These are phyloP conservation scores for Angomonas deanei DNA, from an alignment of 208 protist genomes.

Conservation along the genomic window DNA sequence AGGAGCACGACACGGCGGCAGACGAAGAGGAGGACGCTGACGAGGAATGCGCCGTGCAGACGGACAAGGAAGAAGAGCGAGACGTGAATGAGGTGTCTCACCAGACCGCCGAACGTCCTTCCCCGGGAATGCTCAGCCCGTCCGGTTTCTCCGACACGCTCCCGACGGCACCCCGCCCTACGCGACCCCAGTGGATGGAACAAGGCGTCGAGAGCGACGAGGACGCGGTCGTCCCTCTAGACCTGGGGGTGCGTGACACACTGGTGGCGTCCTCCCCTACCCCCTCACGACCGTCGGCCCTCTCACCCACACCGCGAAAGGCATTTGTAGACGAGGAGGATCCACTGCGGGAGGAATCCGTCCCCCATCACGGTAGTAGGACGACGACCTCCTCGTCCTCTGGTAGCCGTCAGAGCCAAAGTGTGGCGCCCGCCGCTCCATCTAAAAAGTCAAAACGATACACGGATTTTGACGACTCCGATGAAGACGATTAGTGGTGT, in stretches of 20 bases:
- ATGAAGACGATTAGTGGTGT: constrained; percentile 19
- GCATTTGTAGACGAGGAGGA: constrained; percentile 28
- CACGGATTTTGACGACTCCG: constrained; percentile 35
- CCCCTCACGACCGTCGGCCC: neutral
- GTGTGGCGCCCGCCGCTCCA: constrained; percentile 10
- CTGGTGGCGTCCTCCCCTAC: constrained; percentile 4
- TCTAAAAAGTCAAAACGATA: constrained; percentile 14
- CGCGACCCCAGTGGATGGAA: neutral
- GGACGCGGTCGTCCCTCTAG: constrained; percentile 9
- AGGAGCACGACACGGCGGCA: neutral
- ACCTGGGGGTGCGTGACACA: constrained; percentile 3
- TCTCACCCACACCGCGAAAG: constrained; percentile 26
- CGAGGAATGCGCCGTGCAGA: neutral
- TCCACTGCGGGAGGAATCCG: constrained; percentile 17
- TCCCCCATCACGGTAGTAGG: constrained; percentile 35
- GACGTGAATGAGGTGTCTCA: no score
- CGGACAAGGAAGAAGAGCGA: neutral
- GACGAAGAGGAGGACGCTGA: neutral
- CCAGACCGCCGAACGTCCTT: neutral
- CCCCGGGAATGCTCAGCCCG: neutral
- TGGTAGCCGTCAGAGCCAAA: constrained; percentile 15
- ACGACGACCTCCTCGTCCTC: constrained; percentile 49
- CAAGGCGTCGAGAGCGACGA: neutral
- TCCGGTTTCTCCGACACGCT: neutral
- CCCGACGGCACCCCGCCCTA: neutral